These are phyloP conservation scores for Primulina eburnea DNA, from an alignment of 257 asterid species.

Conservation along the genomic window DNA sequence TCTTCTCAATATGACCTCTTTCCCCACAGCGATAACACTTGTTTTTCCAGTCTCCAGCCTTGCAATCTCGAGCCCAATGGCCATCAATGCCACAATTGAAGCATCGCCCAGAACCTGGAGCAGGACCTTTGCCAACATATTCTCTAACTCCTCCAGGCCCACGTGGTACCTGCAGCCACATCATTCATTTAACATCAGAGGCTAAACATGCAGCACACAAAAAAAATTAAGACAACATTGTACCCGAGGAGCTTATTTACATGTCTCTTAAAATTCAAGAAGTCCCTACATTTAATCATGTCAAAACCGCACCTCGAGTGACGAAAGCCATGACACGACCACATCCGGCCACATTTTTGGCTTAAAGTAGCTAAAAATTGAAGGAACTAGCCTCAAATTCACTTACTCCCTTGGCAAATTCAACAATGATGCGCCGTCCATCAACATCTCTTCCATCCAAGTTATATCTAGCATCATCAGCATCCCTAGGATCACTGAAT, in stretches of 20 bases:
- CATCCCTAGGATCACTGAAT: constrained; percentile 68
- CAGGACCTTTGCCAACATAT: constrained; percentile 55
- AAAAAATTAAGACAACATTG: background rate
- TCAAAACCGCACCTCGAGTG: background rate
- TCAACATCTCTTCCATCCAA: constrained; percentile 66
- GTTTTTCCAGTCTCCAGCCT: constrained; percentile 78
- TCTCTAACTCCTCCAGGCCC: constrained; percentile 71
- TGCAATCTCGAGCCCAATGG: constrained; percentile 83
- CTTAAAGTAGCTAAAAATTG: background rate
- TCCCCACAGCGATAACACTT: constrained; percentile 73
- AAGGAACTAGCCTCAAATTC: background rate
- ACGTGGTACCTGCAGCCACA: constrained; percentile 51
- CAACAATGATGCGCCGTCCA: constrained; percentile 62
- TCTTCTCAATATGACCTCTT: constrained; percentile 68
- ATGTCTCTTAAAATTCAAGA: background rate
- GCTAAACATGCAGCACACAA: background rate
- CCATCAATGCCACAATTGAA: constrained; percentile 79
- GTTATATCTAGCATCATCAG: constrained; percentile 66
- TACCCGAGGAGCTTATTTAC: background rate
- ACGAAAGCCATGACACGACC: background rate
- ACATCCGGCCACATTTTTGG: background rate
- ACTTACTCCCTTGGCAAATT: constrained; percentile 68
- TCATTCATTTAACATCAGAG: background rate
- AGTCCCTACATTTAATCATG: background rate
- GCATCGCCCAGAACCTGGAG: constrained; percentile 81